Percentiles rank a stretch among this genome's conserved stretches.
Evolutionary conservation across 2,329 filamentous ascomycete genomes (phyloP).

Genomic region (Neofusicoccum cordaticola): DNA sequence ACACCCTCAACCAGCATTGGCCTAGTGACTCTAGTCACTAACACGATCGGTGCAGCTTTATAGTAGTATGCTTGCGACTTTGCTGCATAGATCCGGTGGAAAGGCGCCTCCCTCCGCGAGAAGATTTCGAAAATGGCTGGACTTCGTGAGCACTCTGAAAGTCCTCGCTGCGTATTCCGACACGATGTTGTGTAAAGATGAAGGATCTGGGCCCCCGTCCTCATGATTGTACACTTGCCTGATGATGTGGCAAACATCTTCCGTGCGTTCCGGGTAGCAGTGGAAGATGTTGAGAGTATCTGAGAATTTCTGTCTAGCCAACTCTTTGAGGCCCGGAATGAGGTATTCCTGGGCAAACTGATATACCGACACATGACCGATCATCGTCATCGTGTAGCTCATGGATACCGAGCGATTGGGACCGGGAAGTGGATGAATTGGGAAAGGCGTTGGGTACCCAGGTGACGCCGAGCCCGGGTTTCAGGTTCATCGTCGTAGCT

Average conservation of each 20-base stretch:
- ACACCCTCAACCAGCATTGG: too few relatives aligned
- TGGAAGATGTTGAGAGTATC: background rate
- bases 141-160: background rate
- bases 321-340: background rate
- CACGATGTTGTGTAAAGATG: background rate
- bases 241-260: background rate
- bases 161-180: background rate
- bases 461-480: too few relatives aligned
- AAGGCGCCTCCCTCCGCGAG: background rate
- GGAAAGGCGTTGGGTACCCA: background rate
- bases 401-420: background rate
- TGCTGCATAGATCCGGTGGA: background rate
- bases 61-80: too few relatives aligned
- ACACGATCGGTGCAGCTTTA: too few relatives aligned
- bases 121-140: background rate
- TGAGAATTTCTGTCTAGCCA: background rate
- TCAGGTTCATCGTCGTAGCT: too few relatives aligned
- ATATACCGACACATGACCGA: background rate
- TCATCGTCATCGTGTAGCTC: background rate
- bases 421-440: background rate
- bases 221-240: background rate
- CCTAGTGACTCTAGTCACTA: too few relatives aligned
- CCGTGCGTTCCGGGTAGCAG: background rate
- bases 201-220: background rate
- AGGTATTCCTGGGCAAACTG: background rate